These are phyloP conservation scores for Porcisia hertigi DNA, from an alignment of 208 protist species.

Conservation along the genomic window DNA sequence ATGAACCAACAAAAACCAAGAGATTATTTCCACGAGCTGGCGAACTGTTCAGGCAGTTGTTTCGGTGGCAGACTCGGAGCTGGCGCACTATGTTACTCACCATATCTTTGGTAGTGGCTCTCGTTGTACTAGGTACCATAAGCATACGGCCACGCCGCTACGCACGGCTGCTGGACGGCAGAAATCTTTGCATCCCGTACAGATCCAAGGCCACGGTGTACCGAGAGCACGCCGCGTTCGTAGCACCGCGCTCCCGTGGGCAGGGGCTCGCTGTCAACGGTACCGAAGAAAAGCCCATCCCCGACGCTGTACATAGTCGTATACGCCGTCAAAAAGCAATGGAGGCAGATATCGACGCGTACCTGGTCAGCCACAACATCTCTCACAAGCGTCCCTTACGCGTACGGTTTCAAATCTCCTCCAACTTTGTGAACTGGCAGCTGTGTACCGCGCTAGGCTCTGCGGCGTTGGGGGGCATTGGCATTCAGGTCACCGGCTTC, in stretches of 20 bases:
- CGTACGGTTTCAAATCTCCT: slow-evolving; percentile 22
- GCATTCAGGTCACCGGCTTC: slow-evolving; percentile 29
- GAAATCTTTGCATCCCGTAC: slow-evolving; percentile 13
- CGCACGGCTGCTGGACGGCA: slow-evolving; percentile 13
- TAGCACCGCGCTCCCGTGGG: slow-evolving; percentile 6
- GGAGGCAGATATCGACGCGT: slow-evolving; percentile 18
- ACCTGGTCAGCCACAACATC: slow-evolving; percentile 10
- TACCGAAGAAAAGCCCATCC: neutral
- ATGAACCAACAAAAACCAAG: too few relatives aligned
- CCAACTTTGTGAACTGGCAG: slow-evolving; percentile 27
- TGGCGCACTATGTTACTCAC: neutral
- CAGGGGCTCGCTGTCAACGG: neutral
- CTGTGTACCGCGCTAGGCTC: slow-evolving; percentile 33
- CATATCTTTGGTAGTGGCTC: neutral
- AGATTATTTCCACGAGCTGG: neutral
- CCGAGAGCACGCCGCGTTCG: neutral
- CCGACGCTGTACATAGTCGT: slow-evolving; percentile 9
- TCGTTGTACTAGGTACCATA: neutral
- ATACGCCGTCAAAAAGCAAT: slow-evolving; percentile 7
- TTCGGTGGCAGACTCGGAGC: neutral
- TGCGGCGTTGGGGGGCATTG: slow-evolving; percentile 30
- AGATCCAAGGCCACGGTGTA: slow-evolving; percentile 9
- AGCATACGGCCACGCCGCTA: neutral
- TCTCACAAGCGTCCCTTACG: slow-evolving; percentile 10
- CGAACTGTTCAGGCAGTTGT: neutral